Evolutionary conservation across 2,329 filamentous ascomycete species (phyloP), one percentile per base, ranked within the genome.

Genomic region (Gaeumannomyces tritici): DNA sequence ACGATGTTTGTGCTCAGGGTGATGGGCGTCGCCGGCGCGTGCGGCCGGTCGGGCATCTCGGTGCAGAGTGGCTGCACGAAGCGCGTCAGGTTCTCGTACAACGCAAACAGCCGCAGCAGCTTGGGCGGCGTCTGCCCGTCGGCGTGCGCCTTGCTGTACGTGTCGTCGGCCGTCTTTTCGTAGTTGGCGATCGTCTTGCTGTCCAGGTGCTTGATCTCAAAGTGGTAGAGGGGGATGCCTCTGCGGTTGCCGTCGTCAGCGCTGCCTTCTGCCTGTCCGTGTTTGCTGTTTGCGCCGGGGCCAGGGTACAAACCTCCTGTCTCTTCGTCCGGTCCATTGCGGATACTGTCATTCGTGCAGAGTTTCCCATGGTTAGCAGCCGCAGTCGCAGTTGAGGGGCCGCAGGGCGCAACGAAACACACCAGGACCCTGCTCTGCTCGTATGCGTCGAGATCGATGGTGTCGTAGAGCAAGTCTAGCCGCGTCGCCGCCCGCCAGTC

Each of bases 1-100:
- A 97, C 92, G 69, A 98, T 96, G 76, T 97, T 97, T 69, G 90
- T 96, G 70, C 89, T 93, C 69, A 95, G 88, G 54, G 92, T 93
- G 68, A 97, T 91, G 8, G 93, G 93, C n/a, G 90, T 92, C 8
- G 64, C 65, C 66, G 88, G 84, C 4, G 88, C 82, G 72, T 90
- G 79, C 9, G 87, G 85, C 69, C 93, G 84, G 69, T 91, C 84
- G 57, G 79, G 77, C 65, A 96, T 82, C 69, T 89, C 83, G 54
- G 91, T 90, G 77, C 90, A 93, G 57, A 97, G 77, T 3, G 93
- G 93, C 77, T 96, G 87, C 66, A 88, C 87, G 75, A 97, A 97
- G 68, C 89, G 84, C 47, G 89, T 92, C 63, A 97, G 81, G 75
- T 95, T 95, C 77, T 98, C 93, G 78, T 98, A 98, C 21, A 97